Conservation (phyloP, 495 filamentous ascomycete genomes). For the Ramalina intermedia region DNA sequence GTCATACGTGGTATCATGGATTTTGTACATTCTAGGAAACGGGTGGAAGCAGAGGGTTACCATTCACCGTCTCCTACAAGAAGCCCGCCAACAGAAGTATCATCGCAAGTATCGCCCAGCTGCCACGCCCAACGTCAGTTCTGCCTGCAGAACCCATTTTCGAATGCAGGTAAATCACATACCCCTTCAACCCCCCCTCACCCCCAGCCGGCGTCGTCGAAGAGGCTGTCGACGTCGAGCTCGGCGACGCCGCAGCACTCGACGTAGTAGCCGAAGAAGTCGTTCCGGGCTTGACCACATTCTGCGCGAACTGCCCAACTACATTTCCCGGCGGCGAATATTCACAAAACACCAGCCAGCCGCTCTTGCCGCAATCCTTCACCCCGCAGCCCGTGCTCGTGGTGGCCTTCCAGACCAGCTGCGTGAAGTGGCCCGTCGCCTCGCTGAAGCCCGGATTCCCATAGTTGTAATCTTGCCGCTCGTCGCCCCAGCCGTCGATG, state of each 20-base stretch:
- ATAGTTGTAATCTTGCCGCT: constrained; percentile 47
- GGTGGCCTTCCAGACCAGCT: constrained; percentile 67
- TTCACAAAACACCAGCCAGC: constrained; percentile 72
- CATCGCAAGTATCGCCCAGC: no score
- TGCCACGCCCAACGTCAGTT: background rate
- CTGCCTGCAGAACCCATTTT: constrained; percentile 1
- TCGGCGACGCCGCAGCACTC: background rate
- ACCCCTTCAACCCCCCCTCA: background rate
- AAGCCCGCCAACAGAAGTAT: no score
- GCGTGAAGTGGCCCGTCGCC: constrained; percentile 71
- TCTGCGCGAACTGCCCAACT: constrained; percentile 36
- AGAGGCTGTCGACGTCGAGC: background rate
- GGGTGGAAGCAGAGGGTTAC: no score
- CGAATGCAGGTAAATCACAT: background rate
- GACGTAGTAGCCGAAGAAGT: background rate
- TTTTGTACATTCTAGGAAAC: no score
- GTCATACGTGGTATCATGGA: no score
- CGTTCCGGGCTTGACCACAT: constrained; percentile 25
- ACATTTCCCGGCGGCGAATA: constrained; percentile 67
- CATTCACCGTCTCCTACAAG: no score
- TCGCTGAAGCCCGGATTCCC: constrained; percentile 39
- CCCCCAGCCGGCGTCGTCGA: background rate
- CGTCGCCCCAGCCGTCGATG: constrained; percentile 55
- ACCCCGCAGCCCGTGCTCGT: constrained; percentile 55
- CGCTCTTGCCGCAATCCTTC: constrained; percentile 39